Evolutionary conservation across 257 asterid genomes (phyloP).

Genomic region (Capsicum pubescens): DNA sequence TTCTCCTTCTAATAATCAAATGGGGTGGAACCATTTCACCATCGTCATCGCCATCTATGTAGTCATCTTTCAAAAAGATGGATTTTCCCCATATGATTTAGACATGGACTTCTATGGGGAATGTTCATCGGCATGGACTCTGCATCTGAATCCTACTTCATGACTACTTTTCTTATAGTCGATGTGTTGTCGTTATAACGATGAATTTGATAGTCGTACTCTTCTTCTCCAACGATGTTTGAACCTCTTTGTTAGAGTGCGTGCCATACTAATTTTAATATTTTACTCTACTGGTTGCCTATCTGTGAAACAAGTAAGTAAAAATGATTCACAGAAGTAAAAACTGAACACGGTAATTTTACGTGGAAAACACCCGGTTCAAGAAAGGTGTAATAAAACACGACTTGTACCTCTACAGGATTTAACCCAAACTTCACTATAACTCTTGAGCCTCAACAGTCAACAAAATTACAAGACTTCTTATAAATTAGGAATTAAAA

Average conservation of each 20-base stretch:
- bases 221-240: not conserved
- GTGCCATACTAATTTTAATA: no score
- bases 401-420: no score
- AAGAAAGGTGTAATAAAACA: no score
- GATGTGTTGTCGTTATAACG: conserved; percentile 19
- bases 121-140: conserved; percentile 16
- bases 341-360: no score
- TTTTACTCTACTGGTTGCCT: no score
- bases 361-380: no score
- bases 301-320: no score
- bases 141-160: not conserved
- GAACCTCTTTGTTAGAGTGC: not conserved
- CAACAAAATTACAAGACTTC: no score
- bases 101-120: conserved; percentile 1
- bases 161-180: conserved; percentile 39
- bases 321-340: no score
- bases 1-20: conserved; percentile 65
- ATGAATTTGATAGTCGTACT: not conserved
- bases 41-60: conserved; percentile 3
- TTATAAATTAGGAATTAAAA: no score
- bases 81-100: not conserved
- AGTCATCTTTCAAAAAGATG: not conserved
- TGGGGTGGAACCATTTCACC: conserved; percentile 86
- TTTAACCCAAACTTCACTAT: no score
- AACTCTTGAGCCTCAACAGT: no score